Evolutionary conservation across 352 stramenopile genomes (phyloP), one percentile per base, ranked within the genome.

Genomic region (Globisporangium uncinulatum): DNA sequence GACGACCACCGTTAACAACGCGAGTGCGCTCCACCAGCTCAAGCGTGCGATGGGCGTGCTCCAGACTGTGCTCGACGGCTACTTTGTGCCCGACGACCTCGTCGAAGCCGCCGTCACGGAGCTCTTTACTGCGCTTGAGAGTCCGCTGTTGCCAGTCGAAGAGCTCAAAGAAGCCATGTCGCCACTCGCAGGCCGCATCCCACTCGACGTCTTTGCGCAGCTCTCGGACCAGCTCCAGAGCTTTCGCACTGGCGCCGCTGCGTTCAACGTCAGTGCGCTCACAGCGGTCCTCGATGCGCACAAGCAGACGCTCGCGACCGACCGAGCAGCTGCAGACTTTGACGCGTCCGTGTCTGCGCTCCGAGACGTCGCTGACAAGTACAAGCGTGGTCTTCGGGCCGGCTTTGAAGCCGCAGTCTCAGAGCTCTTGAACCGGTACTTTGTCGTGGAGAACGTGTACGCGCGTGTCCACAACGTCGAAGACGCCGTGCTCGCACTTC

Each of bases 161-260:
- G 96, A 99, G 84, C 91, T 99, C 57, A 96, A 99, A 68, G 97
- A 98, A 65, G 88, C 95, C 29, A 84, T 99, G 60, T 98, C 97
- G 34, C 91, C 98, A 8, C 83, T 99, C 7, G 96, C 91, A 43
- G 94, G 96, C n/a, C 86, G 96, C 57, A 98, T 99, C 59, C 93
- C 98, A 42, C 81, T 87, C 1, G 67, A 87, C 17, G 79, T 99
- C 43, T 97, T 97, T 60, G 80, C 88, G 21, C 74, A 89, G 51
- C 92, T 99, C 56, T 88, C 75, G 21, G 78, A 89, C 68, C 79
- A 87, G 70, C 74, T 91, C 43, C 70, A 92, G 64, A 70, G 67
- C 34, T 93, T 92, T 62, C 83, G 83, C 51, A 75, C 75, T 21
- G 61, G 51, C 20, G 57, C 56, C 37, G 62, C 76, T 20, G 65